Conservation (phyloP, 2,329 filamentous ascomycete genomes). For the Colletotrichum salicis region DNA sequence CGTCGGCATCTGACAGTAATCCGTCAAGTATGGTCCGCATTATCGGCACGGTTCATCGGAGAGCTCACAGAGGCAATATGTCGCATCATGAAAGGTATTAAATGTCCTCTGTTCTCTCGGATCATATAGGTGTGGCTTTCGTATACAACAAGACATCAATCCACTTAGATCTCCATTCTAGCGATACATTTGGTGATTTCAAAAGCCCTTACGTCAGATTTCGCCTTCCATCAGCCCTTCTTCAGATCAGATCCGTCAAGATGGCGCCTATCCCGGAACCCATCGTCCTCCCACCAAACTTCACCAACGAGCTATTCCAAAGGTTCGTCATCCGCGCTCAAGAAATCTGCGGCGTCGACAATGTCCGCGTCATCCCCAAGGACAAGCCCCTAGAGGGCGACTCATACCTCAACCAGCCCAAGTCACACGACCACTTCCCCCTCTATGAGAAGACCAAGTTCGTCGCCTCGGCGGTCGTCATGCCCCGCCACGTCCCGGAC, state of each 20-base stretch:
- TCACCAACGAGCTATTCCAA: constrained; percentile 37
- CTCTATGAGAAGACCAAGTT: constrained; percentile 55
- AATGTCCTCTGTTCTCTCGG: neutral
- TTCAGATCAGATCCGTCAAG: neutral
- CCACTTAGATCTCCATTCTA: neutral
- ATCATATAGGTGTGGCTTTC: too few species aligned
- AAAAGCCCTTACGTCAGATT: neutral
- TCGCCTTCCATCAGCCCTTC: neutral
- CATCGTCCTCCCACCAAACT: constrained; percentile 27
- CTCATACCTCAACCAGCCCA: constrained; percentile 37
- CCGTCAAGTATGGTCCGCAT: neutral
- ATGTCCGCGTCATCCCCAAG: constrained; percentile 36
- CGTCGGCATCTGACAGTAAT: neutral
- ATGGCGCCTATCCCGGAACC: constrained; percentile 25
- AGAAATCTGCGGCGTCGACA: constrained; percentile 40
- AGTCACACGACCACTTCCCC: constrained; percentile 50
- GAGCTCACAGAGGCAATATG: neutral
- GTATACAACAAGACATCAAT: neutral
- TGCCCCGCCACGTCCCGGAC: constrained; percentile 48
- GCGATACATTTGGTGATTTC: neutral
- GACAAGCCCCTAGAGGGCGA: constrained; percentile 33
- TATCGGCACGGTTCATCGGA: neutral
- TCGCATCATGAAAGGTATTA: neutral
- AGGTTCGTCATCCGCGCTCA: constrained; percentile 36
- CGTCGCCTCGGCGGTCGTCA: constrained; percentile 51